Conservation (phyloP, 176 grass and related monocot species). For the Tuctoria greenei region DNA sequence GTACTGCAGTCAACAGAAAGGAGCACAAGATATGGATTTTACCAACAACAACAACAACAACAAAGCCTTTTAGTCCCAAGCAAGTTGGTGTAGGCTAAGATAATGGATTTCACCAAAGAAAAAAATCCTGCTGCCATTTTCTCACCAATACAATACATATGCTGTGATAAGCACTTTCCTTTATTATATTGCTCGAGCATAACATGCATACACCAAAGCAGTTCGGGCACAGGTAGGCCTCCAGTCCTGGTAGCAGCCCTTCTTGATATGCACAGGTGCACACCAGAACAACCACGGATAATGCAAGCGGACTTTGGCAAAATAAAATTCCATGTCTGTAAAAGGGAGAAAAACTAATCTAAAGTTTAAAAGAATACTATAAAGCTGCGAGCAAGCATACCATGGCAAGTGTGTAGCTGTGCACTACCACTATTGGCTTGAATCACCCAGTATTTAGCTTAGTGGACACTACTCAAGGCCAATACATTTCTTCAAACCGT, state of each 20-base stretch:
- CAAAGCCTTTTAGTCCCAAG: no score
- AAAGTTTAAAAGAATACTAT: background rate
- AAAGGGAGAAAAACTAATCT: background rate
- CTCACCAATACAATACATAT: background rate
- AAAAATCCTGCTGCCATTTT: background rate
- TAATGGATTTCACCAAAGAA: background rate
- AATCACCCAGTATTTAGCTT: background rate
- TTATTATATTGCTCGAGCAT: constrained; percentile 2
- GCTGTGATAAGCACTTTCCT: background rate
- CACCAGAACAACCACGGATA: constrained; percentile 7
- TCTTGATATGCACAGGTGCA: background rate
- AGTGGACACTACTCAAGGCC: background rate
- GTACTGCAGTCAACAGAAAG: background rate
- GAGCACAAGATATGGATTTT: background rate
- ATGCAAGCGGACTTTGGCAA: background rate
- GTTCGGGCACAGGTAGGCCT: constrained; percentile 12
- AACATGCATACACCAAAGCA: constrained; percentile 8
- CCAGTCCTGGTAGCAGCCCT: constrained; percentile 5
- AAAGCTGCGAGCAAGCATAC: constrained; percentile 2
- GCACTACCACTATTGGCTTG: background rate
- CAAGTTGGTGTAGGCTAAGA: no score
- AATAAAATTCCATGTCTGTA: background rate
- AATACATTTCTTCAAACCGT: constrained; percentile 3
- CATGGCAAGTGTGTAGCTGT: background rate
- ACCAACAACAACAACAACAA: no score